Evolutionary conservation across 2,329 filamentous ascomycete genomes (phyloP).

Genomic region (Pleomassaria siparia): DNA sequence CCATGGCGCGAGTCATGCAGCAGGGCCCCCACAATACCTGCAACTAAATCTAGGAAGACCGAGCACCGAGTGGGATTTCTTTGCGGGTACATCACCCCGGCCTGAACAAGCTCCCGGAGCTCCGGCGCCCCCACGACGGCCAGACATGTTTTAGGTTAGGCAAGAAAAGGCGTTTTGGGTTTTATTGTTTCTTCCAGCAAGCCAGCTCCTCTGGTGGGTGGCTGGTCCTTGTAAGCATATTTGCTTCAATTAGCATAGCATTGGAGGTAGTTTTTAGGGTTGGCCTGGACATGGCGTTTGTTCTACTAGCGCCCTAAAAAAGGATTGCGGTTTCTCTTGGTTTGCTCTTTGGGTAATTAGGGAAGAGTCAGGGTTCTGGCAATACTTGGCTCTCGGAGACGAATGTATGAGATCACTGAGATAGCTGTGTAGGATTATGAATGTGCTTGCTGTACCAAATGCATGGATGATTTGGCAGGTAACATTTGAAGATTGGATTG

Average conservation of each 20-base stretch:
- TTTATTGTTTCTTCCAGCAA: not conserved
- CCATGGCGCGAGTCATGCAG: constrained; percentile 4
- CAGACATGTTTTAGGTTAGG: constrained; percentile 3
- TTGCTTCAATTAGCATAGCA: not conserved
- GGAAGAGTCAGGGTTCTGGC: constrained; percentile 3
- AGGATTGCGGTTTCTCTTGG: not conserved
- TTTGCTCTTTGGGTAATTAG: not conserved
- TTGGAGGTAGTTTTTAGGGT: not conserved
- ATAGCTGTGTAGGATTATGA: not conserved
- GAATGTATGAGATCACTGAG: not conserved
- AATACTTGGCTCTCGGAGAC: constrained; percentile 1
- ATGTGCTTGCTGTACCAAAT: not conserved
- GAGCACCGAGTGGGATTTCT: constrained; percentile 28
- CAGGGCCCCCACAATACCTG: not conserved
- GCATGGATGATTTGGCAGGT: too few species aligned
- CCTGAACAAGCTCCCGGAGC: constrained; percentile 9
- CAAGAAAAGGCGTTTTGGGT: not conserved
- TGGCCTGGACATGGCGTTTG: not conserved
- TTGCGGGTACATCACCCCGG: constrained; percentile 17
- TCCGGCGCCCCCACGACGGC: not conserved
- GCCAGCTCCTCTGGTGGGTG: not conserved
- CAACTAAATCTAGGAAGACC: constrained; percentile 6
- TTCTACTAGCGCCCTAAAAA: not conserved
- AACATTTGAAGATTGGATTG: too few species aligned
- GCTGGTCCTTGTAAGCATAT: not conserved